Evolutionary conservation across 495 filamentous ascomycete species (phyloP).

Genomic region (Penicillium fimorum): DNA sequence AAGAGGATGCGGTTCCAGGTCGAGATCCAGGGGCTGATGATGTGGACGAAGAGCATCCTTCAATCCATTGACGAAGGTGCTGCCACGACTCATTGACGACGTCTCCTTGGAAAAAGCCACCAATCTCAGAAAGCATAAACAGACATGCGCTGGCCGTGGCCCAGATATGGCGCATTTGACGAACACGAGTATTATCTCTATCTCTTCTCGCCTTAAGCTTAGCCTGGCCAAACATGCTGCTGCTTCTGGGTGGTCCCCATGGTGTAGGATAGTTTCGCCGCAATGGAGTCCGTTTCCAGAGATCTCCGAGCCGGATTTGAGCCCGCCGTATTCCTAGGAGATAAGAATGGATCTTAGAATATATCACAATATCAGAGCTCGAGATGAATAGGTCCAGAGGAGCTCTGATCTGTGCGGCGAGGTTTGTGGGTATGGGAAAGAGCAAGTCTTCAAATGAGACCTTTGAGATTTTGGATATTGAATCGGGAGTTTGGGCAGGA

Average conservation of each 20-base stretch:
- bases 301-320: slow-evolving; percentile 72
- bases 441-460: slow-evolving; percentile 73
- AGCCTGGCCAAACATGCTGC: slow-evolving; percentile 53
- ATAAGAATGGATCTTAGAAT: slow-evolving; percentile 83
- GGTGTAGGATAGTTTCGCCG: slow-evolving; percentile 73
- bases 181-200: slow-evolving; percentile 55
- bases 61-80: slow-evolving; percentile 59
- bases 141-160: slow-evolving; percentile 78
- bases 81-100: slow-evolving; percentile 76
- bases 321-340: slow-evolving; percentile 78
- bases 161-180: slow-evolving; percentile 76
- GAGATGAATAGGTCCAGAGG: slow-evolving; percentile 87
- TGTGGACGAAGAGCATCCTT: slow-evolving; percentile 22
- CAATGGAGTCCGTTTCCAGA: slow-evolving; percentile 80
- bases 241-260: slow-evolving; percentile 61
- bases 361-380: slow-evolving; percentile 67
- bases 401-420: slow-evolving; percentile 71
- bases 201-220: slow-evolving; percentile 56
- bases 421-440: slow-evolving; percentile 68
- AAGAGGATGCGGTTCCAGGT: slow-evolving; percentile 39
- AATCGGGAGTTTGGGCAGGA: slow-evolving; percentile 33
- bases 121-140: slow-evolving; percentile 83
- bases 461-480: slow-evolving; percentile 31
- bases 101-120: slow-evolving; percentile 85
- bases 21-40: slow-evolving; percentile 32